A percentile compares a stretch with the other conserved stretches of the same genome.
These are phyloP conservation scores for Kwoniella botswanensis DNA, from an alignment of 768 basidiomycete species.

Conservation along the genomic window DNA sequence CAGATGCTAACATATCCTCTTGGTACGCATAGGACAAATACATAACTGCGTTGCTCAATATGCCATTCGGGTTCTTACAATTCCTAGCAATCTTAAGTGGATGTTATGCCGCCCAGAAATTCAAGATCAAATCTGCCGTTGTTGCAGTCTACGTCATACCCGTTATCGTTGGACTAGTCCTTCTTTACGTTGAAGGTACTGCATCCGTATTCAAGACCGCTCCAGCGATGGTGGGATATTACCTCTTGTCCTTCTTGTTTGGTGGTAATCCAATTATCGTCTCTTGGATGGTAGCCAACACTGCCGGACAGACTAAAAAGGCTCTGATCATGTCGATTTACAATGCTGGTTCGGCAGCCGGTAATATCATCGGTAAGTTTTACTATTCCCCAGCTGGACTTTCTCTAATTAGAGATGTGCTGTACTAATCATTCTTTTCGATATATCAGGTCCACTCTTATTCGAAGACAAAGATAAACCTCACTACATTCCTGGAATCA, in stretches of 20 bases:
- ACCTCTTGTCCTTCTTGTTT: conserved; percentile 56
- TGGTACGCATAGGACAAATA: conserved; percentile 19
- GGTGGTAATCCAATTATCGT: conserved; percentile 52
- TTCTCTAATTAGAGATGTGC: not conserved
- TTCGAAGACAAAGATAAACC: conserved; percentile 52
- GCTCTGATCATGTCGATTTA: conserved; percentile 61
- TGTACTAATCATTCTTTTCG: not conserved
- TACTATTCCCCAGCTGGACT: not conserved
- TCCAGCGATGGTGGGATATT: conserved; percentile 54
- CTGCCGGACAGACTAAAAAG: conserved; percentile 49
- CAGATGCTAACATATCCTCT: not conserved
- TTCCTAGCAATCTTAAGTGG: conserved; percentile 43
- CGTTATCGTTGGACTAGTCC: conserved; percentile 46
- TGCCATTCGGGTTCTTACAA: conserved; percentile 54
- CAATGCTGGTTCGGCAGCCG: conserved; percentile 63
- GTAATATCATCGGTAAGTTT: conserved; percentile 57
- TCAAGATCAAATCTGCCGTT: conserved; percentile 44
- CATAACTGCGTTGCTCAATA: conserved; percentile 43
- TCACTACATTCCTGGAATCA: conserved; percentile 40
- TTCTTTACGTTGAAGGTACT: conserved; percentile 41
- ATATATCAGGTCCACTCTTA: conserved; percentile 39
- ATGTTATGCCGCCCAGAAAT: conserved; percentile 40
- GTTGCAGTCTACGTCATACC: conserved; percentile 41
- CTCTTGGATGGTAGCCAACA: conserved; percentile 38
- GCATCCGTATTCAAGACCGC: conserved; percentile 26